Percentiles rank a stretch among this genome's conserved stretches.
phyloP scores from a whole-genome alignment of 768 basidiomycete species.

The Tephrocybe sp. region DNA sequence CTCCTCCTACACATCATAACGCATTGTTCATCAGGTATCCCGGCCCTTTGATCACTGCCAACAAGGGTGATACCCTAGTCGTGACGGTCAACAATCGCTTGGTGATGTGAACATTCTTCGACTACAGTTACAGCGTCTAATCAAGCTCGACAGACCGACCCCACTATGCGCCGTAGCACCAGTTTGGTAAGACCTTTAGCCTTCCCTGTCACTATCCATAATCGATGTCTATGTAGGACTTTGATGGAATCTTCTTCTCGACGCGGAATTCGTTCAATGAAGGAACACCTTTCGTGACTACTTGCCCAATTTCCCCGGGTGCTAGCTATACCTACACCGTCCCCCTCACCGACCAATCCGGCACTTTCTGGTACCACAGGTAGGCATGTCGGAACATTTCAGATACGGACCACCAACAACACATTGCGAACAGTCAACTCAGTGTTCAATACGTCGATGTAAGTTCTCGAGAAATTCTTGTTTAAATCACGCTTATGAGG shows the following conservation, averaged over 20 bases:
- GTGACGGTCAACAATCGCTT: constrained; percentile 18
- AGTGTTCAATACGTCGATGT: constrained; percentile 24
- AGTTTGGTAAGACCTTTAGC: constrained; percentile 3
- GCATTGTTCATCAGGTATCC: constrained; percentile 8
- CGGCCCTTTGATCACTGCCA: constrained; percentile 13
- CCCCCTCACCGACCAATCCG: constrained; percentile 25
- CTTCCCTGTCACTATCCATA: background rate
- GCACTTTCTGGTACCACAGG: constrained; percentile 34
- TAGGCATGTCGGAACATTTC: background rate
- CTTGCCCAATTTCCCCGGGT: constrained; percentile 24
- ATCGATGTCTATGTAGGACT: constrained; percentile 6
- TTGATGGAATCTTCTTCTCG: constrained; percentile 25
- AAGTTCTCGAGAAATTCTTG: constrained; percentile 2
- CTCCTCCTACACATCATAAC: background rate
- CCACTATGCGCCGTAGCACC: constrained; percentile 23
- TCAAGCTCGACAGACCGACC: constrained; percentile 15
- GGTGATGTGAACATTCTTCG: background rate
- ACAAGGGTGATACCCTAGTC: constrained; percentile 16
- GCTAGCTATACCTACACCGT: constrained; percentile 27
- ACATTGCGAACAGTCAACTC: constrained; percentile 14
- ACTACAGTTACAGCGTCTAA: background rate
- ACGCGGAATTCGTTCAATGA: constrained; percentile 22
- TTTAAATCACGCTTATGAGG: background rate
- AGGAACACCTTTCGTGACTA: constrained; percentile 23
- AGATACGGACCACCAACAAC: background rate